phyloP scores from a whole-genome alignment of 2,329 filamentous ascomycete genomes.

The Thyridium curvatum region DNA sequence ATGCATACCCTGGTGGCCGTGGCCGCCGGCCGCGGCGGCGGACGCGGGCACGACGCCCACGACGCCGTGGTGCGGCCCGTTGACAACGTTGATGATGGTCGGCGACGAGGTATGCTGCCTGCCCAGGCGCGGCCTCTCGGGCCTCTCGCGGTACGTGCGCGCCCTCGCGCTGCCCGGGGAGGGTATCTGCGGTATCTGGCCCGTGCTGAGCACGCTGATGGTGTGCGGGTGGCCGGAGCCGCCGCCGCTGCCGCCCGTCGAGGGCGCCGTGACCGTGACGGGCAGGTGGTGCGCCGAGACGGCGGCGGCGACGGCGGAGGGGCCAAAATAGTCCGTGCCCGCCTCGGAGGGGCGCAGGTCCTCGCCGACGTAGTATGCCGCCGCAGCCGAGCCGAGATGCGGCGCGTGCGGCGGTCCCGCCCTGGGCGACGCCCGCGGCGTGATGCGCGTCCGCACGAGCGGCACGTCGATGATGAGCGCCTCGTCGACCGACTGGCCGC shows the following conservation, averaged over 20 bases:
- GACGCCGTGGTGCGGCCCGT: conserved; percentile 29
- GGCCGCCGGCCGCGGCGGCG: conserved; percentile 19
- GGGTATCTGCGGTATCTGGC: conserved; percentile 72
- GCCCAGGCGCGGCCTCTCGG: conserved; percentile 53
- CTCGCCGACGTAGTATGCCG: conserved; percentile 31
- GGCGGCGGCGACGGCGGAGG: conserved; percentile 34
- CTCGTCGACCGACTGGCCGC: conserved; percentile 81
- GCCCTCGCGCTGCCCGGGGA: conserved; percentile 67
- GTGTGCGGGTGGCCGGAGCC: conserved; percentile 24
- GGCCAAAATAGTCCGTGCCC: conserved; percentile 78
- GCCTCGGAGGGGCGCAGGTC: conserved; percentile 31
- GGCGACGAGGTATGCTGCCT: conserved; percentile 79
- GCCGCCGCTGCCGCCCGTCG: conserved; percentile 22
- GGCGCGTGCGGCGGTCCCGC: conserved; percentile 36
- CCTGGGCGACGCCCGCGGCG: conserved; percentile 74
- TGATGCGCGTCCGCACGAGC: conserved; percentile 44
- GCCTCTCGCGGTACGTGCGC: conserved; percentile 50
- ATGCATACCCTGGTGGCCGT: conserved; percentile 26
- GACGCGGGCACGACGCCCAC: conserved; percentile 29
- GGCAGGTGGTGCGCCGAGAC: conserved; percentile 22
- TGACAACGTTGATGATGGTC: conserved; percentile 56
- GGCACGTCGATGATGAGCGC: conserved; percentile 88
- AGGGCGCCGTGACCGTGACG: conserved; percentile 28
- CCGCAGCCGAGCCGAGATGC: conserved; percentile 40
- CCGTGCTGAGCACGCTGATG: conserved; percentile 75